phyloP scores from a whole-genome alignment of 768 basidiomycete species.

The Hericium rajendrae region DNA sequence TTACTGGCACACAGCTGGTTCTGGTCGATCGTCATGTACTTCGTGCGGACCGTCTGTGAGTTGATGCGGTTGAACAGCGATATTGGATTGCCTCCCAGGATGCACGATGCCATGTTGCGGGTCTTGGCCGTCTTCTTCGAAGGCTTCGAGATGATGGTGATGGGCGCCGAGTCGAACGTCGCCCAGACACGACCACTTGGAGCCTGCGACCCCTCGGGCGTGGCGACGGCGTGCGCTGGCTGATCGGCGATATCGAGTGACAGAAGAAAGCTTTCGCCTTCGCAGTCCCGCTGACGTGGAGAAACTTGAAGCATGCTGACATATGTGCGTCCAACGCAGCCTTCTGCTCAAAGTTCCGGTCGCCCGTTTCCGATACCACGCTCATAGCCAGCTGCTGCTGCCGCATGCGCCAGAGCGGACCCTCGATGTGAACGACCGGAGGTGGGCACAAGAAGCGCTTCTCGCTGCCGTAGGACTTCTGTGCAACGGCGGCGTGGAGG shows the following conservation, averaged over 20 bases:
- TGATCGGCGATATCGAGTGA: conserved; percentile 81
- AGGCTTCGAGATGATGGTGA: conserved; percentile 93
- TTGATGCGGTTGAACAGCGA: conserved; percentile 95
- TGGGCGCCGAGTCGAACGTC: conserved; percentile 83
- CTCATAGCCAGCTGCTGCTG: conserved; percentile 78
- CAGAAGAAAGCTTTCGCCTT: conserved; percentile 87
- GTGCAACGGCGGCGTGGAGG: conserved; percentile 86
- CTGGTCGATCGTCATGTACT: conserved; percentile 92
- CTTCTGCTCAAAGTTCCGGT: conserved; percentile 78
- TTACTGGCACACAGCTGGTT: conserved; percentile 82
- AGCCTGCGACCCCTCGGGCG: conserved; percentile 27
- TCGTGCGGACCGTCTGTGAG: conserved; percentile 92
- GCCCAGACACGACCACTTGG: conserved; percentile 72
- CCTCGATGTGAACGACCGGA: conserved; percentile 87
- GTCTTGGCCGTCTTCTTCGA: conserved; percentile 97
- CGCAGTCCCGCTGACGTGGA: conserved; percentile 81
- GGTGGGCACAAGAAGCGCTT: conserved; percentile 92
- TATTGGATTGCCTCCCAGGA: conserved; percentile 81
- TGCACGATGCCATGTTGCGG: conserved; percentile 84
- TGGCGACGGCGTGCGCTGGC: conserved; percentile 34
- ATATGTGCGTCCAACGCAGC: conserved; percentile 75
- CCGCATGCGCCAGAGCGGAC: conserved; percentile 78
- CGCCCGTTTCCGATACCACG: conserved; percentile 75
- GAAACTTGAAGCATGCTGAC: conserved; percentile 84
- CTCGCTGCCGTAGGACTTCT: conserved; percentile 94